These are phyloP conservation scores for Austroboletus niveus DNA, from an alignment of 1,284 basidiomycete genomes.

Conservation along the genomic window DNA sequence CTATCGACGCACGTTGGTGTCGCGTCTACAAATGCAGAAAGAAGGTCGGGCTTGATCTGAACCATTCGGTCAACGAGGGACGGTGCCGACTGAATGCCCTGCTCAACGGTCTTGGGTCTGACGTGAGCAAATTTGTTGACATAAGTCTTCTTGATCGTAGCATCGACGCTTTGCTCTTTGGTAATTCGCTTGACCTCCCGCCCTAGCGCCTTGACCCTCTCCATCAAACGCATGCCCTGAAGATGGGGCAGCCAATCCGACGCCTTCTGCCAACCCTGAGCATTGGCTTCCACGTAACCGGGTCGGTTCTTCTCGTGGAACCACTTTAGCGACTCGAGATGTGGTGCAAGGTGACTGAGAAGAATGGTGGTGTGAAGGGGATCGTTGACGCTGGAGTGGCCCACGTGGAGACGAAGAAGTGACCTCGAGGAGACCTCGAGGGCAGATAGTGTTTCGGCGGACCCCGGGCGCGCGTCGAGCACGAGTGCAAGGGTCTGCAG, in stretches of 20 bases:
- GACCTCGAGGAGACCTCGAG: constrained; percentile 56
- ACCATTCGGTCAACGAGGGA: constrained; percentile 43
- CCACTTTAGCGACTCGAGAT: constrained; percentile 64
- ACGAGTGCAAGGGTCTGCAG: constrained; percentile 65
- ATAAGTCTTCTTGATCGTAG: constrained; percentile 44
- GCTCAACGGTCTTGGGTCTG: constrained; percentile 42
- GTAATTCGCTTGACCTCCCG: constrained; percentile 28
- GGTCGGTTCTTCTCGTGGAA: constrained; percentile 73
- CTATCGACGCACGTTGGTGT: constrained; percentile 32
- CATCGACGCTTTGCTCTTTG: constrained; percentile 55
- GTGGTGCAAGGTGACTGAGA: constrained; percentile 72
- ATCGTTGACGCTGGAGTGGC: constrained; percentile 69
- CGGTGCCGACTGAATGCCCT: constrained; percentile 49
- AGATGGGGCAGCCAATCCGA: constrained; percentile 66
- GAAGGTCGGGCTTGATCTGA: constrained; percentile 41
- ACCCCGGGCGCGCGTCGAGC: constrained; percentile 53
- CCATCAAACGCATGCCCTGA: constrained; percentile 60
- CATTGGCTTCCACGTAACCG: constrained; percentile 63
- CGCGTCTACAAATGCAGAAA: constrained; percentile 49
- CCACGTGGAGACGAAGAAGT: constrained; percentile 64
- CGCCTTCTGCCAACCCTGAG: constrained; percentile 64
- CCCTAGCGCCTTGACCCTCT: constrained; percentile 47
- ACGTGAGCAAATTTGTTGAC: constrained; percentile 49
- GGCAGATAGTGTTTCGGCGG: constrained; percentile 44
- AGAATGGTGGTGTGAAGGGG: constrained; percentile 65